A percentile compares a stretch with the other conserved stretches of the same genome.
Evolutionary conservation across 2,329 filamentous ascomycete genomes (phyloP).

Genomic region (Orbilia blumenaviensis): DNA sequence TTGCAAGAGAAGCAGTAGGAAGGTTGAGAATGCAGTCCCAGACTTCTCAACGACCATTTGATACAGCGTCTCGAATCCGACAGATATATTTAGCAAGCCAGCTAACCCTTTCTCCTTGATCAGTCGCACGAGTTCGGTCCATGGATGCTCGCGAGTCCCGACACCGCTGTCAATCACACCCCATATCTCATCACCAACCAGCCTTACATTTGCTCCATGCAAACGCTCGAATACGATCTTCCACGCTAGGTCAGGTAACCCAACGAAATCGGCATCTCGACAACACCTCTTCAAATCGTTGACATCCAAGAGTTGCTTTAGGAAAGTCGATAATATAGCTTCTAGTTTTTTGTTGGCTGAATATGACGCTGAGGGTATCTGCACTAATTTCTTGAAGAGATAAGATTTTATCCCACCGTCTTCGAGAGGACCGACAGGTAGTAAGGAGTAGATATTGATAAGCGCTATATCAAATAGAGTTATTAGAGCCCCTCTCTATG

Average conservation of each 20-base stretch:
- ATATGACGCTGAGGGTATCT: neutral
- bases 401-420: slow-evolving; percentile 15
- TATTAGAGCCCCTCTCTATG: neutral
- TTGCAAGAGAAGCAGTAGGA: neutral
- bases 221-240: slow-evolving; percentile 13
- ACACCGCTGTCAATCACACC: neutral
- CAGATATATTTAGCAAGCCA: neutral
- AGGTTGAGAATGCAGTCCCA: neutral
- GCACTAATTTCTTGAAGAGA: neutral
- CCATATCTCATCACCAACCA: slow-evolving; percentile 22
- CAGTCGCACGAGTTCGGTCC: neutral
- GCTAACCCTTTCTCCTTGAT: neutral
- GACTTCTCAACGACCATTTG: neutral
- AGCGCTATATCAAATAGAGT: slow-evolving; percentile 9
- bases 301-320: neutral
- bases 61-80: slow-evolving; percentile 3
- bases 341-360: neutral
- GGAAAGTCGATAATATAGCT: neutral
- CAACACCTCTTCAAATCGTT: slow-evolving; percentile 19
- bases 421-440: neutral
- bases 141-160: neutral
- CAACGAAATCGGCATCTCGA: neutral
- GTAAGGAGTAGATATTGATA: slow-evolving; percentile 15
- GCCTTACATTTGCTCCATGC: neutral
- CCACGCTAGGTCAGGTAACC: slow-evolving; percentile 6